Conservation (phyloP, 2,329 filamentous ascomycete genomes). For the Alternaria brassicae region DNA sequence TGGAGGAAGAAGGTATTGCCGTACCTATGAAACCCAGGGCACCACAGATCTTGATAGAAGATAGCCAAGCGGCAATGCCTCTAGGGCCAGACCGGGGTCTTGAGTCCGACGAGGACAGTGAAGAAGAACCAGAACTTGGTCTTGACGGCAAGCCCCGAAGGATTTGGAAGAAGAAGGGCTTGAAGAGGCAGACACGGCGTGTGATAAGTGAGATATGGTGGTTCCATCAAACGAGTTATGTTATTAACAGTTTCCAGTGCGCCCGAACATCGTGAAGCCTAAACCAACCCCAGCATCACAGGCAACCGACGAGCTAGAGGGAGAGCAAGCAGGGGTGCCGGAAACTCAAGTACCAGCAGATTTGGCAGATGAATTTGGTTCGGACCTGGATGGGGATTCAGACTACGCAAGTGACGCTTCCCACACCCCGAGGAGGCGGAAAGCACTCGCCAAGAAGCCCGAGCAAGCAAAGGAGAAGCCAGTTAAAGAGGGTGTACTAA, state of each 20-base stretch:
- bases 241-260: conserved; percentile 46
- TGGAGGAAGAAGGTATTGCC: conserved; percentile 44
- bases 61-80: conserved; percentile 55
- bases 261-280: conserved; percentile 48
- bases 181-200: conserved; percentile 77
- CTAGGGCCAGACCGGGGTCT: conserved; percentile 54
- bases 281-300: conserved; percentile 51
- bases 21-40: conserved; percentile 36
- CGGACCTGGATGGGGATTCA: conserved; percentile 45
- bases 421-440: conserved; percentile 42
- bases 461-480: conserved; percentile 18
- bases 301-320: conserved; percentile 37
- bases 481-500: conserved; percentile 39
- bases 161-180: conserved; percentile 81
- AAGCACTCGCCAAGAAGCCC: conserved; percentile 27
- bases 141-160: conserved; percentile 67
- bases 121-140: conserved; percentile 52
- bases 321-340: conserved; percentile 51
- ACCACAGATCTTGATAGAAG: conserved; percentile 49
- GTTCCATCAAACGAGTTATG: neutral
- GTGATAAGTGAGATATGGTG: conserved; percentile 60
- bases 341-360: conserved; percentile 39
- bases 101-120: conserved; percentile 67
- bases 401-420: conserved; percentile 54
- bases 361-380: conserved; percentile 44